phyloP scores from a whole-genome alignment of 148 eudicot genomes.

The Suaeda aralocaspica region DNA sequence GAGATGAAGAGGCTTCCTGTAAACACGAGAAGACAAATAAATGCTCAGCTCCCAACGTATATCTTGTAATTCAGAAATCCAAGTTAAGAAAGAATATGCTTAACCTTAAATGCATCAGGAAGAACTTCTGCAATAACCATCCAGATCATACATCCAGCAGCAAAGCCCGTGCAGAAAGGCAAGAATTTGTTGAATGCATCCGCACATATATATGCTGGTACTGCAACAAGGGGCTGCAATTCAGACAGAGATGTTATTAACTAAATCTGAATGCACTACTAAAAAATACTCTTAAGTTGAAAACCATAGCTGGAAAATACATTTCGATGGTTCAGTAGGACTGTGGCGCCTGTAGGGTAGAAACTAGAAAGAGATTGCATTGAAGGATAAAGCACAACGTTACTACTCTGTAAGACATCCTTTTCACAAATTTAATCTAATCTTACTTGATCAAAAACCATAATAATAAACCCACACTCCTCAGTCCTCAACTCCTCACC shows the following conservation, averaged over 20 bases:
- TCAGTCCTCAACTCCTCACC: too few relatives aligned
- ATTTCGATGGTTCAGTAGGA: too few relatives aligned
- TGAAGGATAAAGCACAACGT: too few relatives aligned
- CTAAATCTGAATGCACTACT: constrained; percentile 1
- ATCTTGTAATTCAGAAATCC: constrained; percentile 8
- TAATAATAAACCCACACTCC: too few relatives aligned
- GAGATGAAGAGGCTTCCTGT: constrained; percentile 89
- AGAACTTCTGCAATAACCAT: constrained; percentile 97
- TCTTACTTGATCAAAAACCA: too few relatives aligned
- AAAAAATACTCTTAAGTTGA: too few relatives aligned
- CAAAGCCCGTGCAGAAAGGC: constrained; percentile 97
- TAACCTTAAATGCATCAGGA: constrained; percentile 93
- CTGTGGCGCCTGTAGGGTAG: too few relatives aligned
- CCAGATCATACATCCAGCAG: constrained; percentile 99
- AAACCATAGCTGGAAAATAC: too few relatives aligned
- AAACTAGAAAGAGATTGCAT: too few relatives aligned
- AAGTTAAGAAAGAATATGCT: neutral
- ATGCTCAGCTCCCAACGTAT: neutral
- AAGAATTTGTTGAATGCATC: constrained; percentile 84
- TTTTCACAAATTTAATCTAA: too few relatives aligned
- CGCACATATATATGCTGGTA: constrained; percentile 89
- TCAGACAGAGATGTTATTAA: constrained; percentile 24
- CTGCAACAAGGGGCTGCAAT: constrained; percentile 94
- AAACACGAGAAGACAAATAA: constrained; percentile 18
- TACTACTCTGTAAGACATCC: too few relatives aligned